These are phyloP conservation scores for Barnettozyma pratensis DNA, from an alignment of 805 yeast genomes.

Conservation along the genomic window DNA sequence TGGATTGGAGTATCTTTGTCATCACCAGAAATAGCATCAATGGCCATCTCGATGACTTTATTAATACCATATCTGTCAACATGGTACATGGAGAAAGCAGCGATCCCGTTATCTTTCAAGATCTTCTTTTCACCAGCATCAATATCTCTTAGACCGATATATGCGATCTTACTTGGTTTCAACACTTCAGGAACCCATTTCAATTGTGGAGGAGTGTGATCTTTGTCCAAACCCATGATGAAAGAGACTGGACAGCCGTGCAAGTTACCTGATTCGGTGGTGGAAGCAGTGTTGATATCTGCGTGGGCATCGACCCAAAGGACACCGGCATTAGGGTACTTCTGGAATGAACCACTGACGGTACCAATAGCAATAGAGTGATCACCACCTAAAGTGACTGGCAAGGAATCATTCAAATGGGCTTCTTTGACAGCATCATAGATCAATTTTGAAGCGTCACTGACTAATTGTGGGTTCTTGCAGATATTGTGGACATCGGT, in stretches of 20 bases:
- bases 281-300: conserved; percentile 83
- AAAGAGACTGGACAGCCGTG: conserved; percentile 97
- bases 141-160: conserved; percentile 92
- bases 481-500: conserved; percentile 48
- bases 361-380: conserved; percentile 96
- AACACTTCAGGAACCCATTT: conserved; percentile 75
- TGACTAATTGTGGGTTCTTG: conserved; percentile 75
- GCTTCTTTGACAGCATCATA: conserved; percentile 54
- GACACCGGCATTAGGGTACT: conserved; percentile 82
- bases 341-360: conserved; percentile 72
- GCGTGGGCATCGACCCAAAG: conserved; percentile 99
- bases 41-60: conserved; percentile 87
- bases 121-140: conserved; percentile 81
- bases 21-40: conserved; percentile 53
- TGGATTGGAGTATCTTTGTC: conserved; percentile 73
- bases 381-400: conserved; percentile 92
- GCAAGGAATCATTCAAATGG: conserved; percentile 47
- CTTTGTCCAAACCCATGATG: conserved; percentile 72
- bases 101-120: conserved; percentile 62
- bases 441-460: conserved; percentile 61
- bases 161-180: conserved; percentile 69
- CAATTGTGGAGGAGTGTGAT: conserved; percentile 66
- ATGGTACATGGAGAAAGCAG: conserved; percentile 93
- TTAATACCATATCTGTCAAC: conserved; percentile 92
- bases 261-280: conserved; percentile 83